Evolutionary conservation across 1,284 basidiomycete species (phyloP).

Genomic region (Paramarasmius palmivorus): DNA sequence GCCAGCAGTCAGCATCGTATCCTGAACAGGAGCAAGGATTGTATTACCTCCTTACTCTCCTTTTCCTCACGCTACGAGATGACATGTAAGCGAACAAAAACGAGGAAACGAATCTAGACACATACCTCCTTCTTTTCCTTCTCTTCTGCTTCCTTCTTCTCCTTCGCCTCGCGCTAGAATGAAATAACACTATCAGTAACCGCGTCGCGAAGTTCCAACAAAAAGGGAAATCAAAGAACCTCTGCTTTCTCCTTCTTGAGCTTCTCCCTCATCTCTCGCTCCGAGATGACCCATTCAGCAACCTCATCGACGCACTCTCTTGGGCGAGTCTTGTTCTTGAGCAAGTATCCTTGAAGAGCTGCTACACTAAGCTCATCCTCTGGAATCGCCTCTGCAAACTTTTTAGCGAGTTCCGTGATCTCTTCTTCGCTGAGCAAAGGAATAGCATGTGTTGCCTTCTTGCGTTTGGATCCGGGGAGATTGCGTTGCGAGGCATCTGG

Average conservation of each 20-base stretch:
- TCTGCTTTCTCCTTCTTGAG: slow-evolving; percentile 85
- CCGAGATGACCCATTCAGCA: slow-evolving; percentile 68
- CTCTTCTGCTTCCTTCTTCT: slow-evolving; percentile 69
- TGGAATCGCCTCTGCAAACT: slow-evolving; percentile 75
- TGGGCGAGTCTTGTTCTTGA: slow-evolving; percentile 84
- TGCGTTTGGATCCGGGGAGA: slow-evolving; percentile 67
- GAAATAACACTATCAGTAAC: slow-evolving; percentile 14
- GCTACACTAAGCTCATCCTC: slow-evolving; percentile 85
- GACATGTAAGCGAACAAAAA: background rate
- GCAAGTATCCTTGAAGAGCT: slow-evolving; percentile 78
- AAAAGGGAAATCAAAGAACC: slow-evolving; percentile 34
- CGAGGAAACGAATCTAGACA: slow-evolving; percentile 3
- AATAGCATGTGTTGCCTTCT: slow-evolving; percentile 54
- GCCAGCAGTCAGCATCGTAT: slow-evolving; percentile 8
- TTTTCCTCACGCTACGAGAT: slow-evolving; percentile 41
- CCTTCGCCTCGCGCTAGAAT: slow-evolving; percentile 68
- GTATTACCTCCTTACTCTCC: slow-evolving; percentile 42
- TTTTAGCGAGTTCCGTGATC: slow-evolving; percentile 71
- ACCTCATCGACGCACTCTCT: slow-evolving; percentile 81
- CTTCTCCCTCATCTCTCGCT: slow-evolving; percentile 79
- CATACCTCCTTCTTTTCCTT: slow-evolving; percentile 56
- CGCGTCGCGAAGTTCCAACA: slow-evolving; percentile 8
- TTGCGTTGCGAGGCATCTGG: slow-evolving; percentile 63
- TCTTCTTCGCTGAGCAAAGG: slow-evolving; percentile 73
- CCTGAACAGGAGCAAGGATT: background rate